Percentiles rank a stretch among this genome's conserved stretches.
phyloP scores from a whole-genome alignment of 371 early-diverging fungal species.

The Mucor ambiguus region DNA sequence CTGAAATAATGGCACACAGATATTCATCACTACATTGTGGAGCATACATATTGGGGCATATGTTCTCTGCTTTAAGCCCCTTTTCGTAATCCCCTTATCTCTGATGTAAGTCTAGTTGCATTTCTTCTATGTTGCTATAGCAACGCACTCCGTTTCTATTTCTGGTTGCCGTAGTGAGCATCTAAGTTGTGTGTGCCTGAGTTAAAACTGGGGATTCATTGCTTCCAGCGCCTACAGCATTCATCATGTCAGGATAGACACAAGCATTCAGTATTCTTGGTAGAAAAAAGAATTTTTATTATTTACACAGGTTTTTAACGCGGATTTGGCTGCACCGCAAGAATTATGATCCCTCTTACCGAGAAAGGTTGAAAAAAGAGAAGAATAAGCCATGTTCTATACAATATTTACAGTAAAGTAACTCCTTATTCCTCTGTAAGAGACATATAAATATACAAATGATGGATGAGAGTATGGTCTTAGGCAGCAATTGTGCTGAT shows the following conservation, averaged over 20 bases:
- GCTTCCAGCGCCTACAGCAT: too few relatives aligned
- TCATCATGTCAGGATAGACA: too few relatives aligned
- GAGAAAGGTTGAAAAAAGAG: slow-evolving; percentile 12
- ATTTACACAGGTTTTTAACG: slow-evolving; percentile 6
- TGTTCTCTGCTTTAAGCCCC: background rate
- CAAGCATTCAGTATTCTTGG: too few relatives aligned
- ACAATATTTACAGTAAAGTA: slow-evolving; percentile 19
- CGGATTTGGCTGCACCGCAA: slow-evolving; percentile 11
- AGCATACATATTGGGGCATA: background rate
- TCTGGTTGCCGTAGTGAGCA: background rate
- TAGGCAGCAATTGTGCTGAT: background rate
- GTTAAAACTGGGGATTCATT: background rate
- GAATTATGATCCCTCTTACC: background rate
- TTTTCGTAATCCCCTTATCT: background rate
- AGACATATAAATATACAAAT: slow-evolving; percentile 9
- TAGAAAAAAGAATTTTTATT: background rate
- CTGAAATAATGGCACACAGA: background rate
- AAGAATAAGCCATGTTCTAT: slow-evolving; percentile 24
- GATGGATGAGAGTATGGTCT: background rate
- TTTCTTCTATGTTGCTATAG: background rate
- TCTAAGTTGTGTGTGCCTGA: background rate
- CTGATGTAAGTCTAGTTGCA: background rate
- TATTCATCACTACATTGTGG: background rate
- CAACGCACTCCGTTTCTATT: background rate
- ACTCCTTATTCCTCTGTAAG: slow-evolving; percentile 22